Conservation (phyloP, 2,329 filamentous ascomycete species). For the Trichoderma guizhouense region DNA sequence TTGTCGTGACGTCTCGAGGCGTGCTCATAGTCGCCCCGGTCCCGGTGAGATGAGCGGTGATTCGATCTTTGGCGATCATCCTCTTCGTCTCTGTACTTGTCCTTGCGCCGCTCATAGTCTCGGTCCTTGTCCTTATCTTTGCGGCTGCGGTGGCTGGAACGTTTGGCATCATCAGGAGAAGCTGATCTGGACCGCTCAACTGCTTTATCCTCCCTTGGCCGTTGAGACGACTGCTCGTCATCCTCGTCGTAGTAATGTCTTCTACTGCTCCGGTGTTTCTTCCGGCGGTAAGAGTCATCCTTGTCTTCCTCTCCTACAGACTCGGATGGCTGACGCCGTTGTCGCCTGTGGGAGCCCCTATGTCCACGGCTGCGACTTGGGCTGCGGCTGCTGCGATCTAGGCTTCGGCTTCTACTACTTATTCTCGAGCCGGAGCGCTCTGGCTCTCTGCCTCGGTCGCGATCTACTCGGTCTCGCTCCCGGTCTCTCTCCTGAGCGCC, state of each 20-base stretch:
- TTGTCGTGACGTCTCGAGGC: slow-evolving; percentile 31
- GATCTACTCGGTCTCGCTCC: slow-evolving; percentile 17
- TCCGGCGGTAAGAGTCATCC: slow-evolving; percentile 47
- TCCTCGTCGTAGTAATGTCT: slow-evolving; percentile 40
- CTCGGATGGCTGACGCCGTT: slow-evolving; percentile 52
- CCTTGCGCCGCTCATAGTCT: slow-evolving; percentile 40
- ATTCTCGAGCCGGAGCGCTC: slow-evolving; percentile 33
- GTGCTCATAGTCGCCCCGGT: slow-evolving; percentile 37
- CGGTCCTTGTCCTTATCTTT: slow-evolving; percentile 50
- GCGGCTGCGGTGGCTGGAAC: slow-evolving; percentile 58
- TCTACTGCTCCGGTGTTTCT: slow-evolving; percentile 46
- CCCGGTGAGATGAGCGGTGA: slow-evolving; percentile 43
- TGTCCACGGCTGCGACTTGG: slow-evolving; percentile 43
- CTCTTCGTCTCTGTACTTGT: slow-evolving; percentile 44
- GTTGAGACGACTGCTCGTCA: slow-evolving; percentile 45
- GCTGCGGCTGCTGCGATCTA: slow-evolving; percentile 39
- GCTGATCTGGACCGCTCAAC: slow-evolving; percentile 60
- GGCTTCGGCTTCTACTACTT: slow-evolving; percentile 30
- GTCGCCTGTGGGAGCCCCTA: slow-evolving; percentile 46
- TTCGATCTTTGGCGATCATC: slow-evolving; percentile 41
- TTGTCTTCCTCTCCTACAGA: slow-evolving; percentile 48
- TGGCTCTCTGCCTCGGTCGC: slow-evolving; percentile 21
- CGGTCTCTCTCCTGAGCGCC: slow-evolving; percentile 20
- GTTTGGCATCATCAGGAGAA: slow-evolving; percentile 58
- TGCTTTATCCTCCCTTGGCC: slow-evolving; percentile 40